phyloP scores from a whole-genome alignment of 2,329 filamentous ascomycete genomes.

The Aaosphaeria arxii region DNA sequence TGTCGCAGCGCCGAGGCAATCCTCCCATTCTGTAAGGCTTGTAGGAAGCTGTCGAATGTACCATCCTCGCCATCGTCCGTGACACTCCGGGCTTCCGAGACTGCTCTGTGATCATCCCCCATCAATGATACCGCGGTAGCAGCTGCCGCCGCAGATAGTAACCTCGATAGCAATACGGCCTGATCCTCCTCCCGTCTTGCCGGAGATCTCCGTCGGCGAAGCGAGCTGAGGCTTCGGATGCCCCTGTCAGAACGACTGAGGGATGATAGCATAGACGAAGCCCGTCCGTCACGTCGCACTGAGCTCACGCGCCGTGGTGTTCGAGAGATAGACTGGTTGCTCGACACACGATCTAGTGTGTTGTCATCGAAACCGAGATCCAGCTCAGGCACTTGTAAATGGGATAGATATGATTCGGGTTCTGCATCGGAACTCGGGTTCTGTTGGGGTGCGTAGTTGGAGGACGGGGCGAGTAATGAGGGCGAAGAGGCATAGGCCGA shows the following conservation, averaged over 20 bases:
- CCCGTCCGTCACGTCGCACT: slow-evolving; percentile 26
- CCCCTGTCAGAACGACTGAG: slow-evolving; percentile 24
- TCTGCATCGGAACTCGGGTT: slow-evolving; percentile 18
- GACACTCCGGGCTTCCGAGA: slow-evolving; percentile 54
- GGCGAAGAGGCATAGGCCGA: slow-evolving; percentile 13
- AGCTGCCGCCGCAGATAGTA: slow-evolving; percentile 61
- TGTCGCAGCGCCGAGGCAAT: slow-evolving; percentile 56
- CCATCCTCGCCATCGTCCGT: slow-evolving; percentile 58
- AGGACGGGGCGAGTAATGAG: slow-evolving; percentile 10
- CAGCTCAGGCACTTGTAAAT: slow-evolving; percentile 33
- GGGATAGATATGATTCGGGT: slow-evolving; percentile 30
- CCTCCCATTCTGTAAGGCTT: slow-evolving; percentile 60
- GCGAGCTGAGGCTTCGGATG: slow-evolving; percentile 41
- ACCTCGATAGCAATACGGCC: slow-evolving; percentile 58
- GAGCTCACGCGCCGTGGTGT: slow-evolving; percentile 17
- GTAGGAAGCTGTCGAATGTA: slow-evolving; percentile 61
- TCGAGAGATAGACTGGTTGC: slow-evolving; percentile 6
- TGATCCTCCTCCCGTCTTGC: slow-evolving; percentile 58
- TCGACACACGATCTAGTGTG: no score
- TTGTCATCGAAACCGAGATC: slow-evolving; percentile 37
- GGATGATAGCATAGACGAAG: slow-evolving; percentile 36
- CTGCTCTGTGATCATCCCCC: slow-evolving; percentile 55
- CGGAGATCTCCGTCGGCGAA: slow-evolving; percentile 53
- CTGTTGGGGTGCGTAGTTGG: slow-evolving; percentile 18
- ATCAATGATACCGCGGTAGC: slow-evolving; percentile 64